phyloP scores from a whole-genome alignment of 345 rosid species.

The Lepidium sativum region DNA sequence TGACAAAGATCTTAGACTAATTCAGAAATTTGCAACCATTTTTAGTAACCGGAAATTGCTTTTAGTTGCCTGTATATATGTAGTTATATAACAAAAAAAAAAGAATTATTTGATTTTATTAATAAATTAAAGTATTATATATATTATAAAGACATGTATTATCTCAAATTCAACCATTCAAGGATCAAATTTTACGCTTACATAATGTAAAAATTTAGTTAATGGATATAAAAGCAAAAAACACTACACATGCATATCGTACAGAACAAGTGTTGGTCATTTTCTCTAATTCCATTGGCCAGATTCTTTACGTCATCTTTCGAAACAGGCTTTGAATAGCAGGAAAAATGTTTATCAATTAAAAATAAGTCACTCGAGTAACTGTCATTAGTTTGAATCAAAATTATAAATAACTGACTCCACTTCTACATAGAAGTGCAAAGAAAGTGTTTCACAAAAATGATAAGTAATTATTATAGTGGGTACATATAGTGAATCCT shows the following conservation, averaged over 20 bases:
- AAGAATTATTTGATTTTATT: background rate
- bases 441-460: background rate
- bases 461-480: background rate
- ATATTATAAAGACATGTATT: too few relatives aligned
- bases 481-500: background rate
- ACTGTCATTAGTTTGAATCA: background rate
- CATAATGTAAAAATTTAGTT: too few relatives aligned
- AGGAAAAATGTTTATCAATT: background rate
- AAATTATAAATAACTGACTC: background rate
- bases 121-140: background rate
- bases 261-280: background rate
- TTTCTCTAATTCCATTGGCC: background rate
- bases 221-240: too few relatives aligned
- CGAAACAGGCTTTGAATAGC: too few relatives aligned
- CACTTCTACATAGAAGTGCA: background rate
- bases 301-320: slow-evolving; percentile 4
- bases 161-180: too few relatives aligned
- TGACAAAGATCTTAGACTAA: background rate
- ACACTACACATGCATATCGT: background rate
- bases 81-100: too few relatives aligned
- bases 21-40: background rate
- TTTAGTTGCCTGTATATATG: background rate
- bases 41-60: background rate
- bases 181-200: too few relatives aligned
- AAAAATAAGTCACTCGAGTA: background rate